Base-by-base conservation (phyloP, 2,329 filamentous ascomycete species). In the Dactylellina haptotyla region DNA sequence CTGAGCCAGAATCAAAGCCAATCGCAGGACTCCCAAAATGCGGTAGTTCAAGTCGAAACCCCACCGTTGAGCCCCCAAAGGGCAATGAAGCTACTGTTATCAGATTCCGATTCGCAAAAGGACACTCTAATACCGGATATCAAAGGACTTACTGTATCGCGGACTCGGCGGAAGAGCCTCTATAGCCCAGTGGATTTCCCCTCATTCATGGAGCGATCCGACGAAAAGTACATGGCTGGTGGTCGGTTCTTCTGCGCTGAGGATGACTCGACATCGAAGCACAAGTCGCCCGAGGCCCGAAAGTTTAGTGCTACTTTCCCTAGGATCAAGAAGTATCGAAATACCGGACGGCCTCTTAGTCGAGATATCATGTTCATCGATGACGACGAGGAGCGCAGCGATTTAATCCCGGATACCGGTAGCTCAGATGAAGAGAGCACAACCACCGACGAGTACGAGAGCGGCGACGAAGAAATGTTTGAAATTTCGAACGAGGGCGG, bases 141-240 rank as follows among this genome's bases (percentile, higher is more conserved):
- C 3, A 77, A 64, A 30, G 28, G 34, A 0, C 61, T 20, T 4
- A 48, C 30, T 18, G 28, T 53, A 10, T 48, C 51, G 3, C 46
- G 14, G 1, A 77, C 75, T 32, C 65, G 77, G 10, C 59, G 76
- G n/a, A 73, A 75, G 54, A 78, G 77, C 4, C 51, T 78, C n/a
- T 78, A 78, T 66, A 76, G 76, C 6, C 77, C 77, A 6, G 76
- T 78, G 16, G 75, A 72, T 2, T 78, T 78, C 45, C 72, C 77
- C 30, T 74, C 76, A 10, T 76, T 73, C 14, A 73, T 78, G 23
- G 77, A 76, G 56, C 76, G 76, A 75, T 75, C 77, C 4, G 77
- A 78, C 43, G 69, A 75, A 37, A 78, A 78, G 37, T 78, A 78
- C 54, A 76, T 76, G 37, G 76, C 72, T 3, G 77, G 77, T n/a